phyloP scores from a whole-genome alignment of 176 grass and related monocot species.

The Phragmites australis region DNA sequence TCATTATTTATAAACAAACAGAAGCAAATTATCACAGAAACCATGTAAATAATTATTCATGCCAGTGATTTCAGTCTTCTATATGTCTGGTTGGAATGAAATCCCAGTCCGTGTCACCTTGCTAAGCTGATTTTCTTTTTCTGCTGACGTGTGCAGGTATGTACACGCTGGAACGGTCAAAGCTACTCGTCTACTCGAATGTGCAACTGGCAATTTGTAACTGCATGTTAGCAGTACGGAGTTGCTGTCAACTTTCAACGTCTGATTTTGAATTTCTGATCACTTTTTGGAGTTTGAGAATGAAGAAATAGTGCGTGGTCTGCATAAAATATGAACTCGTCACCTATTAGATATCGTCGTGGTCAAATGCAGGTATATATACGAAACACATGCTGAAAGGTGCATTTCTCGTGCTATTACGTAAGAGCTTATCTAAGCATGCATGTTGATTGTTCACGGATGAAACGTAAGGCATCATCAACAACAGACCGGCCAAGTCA shows the following conservation, averaged over 20 bases:
- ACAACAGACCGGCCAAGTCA: too few species aligned
- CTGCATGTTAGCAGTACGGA: background rate
- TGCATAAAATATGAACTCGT: background rate
- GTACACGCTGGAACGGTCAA: too few species aligned
- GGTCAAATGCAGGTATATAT: background rate
- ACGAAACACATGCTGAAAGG: background rate
- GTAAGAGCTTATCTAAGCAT: background rate
- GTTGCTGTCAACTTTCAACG: background rate
- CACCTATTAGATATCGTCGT: background rate
- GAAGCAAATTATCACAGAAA: too few species aligned
- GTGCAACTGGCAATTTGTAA: too few species aligned
- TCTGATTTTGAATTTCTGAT: background rate
- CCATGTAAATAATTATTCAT: too few species aligned
- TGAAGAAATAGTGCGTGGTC: background rate
- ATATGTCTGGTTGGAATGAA: too few species aligned
- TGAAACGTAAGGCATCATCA: background rate
- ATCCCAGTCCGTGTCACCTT: too few species aligned
- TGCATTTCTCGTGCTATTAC: background rate
- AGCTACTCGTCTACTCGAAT: too few species aligned
- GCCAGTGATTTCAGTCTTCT: too few species aligned
- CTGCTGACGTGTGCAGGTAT: too few species aligned
- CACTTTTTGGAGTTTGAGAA: background rate
- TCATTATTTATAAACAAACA: background rate
- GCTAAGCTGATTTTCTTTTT: too few species aligned
- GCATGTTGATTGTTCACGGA: too few species aligned